Percentiles rank a stretch among this genome's conserved stretches.
phyloP scores from a whole-genome alignment of 78 protist species.

The Tieghemostelium lacteum region DNA sequence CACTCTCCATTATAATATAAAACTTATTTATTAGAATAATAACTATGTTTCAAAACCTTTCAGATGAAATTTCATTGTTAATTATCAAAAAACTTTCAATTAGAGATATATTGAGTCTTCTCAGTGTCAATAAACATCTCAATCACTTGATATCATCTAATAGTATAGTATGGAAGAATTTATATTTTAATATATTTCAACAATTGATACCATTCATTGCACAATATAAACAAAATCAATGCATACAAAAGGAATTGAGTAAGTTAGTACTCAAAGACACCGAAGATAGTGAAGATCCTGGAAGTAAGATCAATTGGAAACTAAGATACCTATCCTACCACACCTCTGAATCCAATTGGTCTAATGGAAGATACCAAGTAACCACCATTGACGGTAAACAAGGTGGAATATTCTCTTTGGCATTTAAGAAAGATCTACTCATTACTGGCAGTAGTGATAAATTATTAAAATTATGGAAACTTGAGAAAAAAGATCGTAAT shows the following conservation, averaged over 20 bases:
- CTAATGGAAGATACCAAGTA: neutral
- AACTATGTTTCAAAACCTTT: no score
- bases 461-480: constrained; percentile 13
- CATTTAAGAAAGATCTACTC: constrained; percentile 1
- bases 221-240: no score
- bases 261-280: neutral
- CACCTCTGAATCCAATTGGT: constrained; percentile 21
- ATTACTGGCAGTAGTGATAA: constrained; percentile 32
- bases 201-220: neutral
- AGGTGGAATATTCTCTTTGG: constrained; percentile 46
- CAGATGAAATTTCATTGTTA: neutral
- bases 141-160: neutral
- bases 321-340: neutral
- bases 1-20: no score
- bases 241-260: no score
- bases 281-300: neutral
- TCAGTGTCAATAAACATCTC: neutral
- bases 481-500: neutral
- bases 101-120: neutral
- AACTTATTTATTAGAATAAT: no score
- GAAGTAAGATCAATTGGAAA: constrained; percentile 2
- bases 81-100: neutral
- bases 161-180: neutral
- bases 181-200: neutral
- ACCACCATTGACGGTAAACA: constrained; percentile 3